Evolutionary conservation across 371 early-diverging fungal genomes (phyloP), one percentile per base, ranked within the genome.

Genomic region (Entomophthora muscae): DNA sequence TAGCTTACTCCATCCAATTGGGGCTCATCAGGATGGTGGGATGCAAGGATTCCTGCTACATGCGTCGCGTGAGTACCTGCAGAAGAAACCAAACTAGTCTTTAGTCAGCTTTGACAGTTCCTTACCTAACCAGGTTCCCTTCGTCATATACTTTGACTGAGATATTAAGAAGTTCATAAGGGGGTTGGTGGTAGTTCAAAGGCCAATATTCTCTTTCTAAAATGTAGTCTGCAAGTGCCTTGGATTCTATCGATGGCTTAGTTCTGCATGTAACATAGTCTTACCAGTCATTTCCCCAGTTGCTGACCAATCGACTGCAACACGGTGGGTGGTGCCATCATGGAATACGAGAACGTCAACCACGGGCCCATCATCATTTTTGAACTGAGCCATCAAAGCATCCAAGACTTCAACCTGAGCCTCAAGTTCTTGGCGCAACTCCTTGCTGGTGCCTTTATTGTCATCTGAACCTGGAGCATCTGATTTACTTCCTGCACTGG

Each of bases 1-100:
- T n/a, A 32, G 69, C 74, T 65, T 75, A 81, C 90, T 68, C 96
- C 96, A 73, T 91, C 88, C 65, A 86, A 73, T 22, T 74, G 82
- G 3, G 88, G 85, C 29, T 89, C 89, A 10, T 93, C 89, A 1
- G 90, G 88, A 67, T 87, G 85, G 69, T 88, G 74, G 29, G 82
- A 90, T 5, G 88, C 90, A 27, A 83, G 73, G 65, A 90, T 89
- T 33, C 87, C 91, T 31, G 95, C 94, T 53, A 97, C 97, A 67
- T 97, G 97, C 3, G 92, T 94, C 33, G 91, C 91, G 66, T 97
- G 97, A 53, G 84, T 75, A 22, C 93, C 90, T 30, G 84, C 82
- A 54, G 80, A 70, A 33, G 87, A 85, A 26, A 93, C 95, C 67
- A 94, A 83, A 68, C 85, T 78, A 53, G 72, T 58, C 59, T 22